Evolutionary conservation across 2,329 filamentous ascomycete genomes (phyloP).

Genomic region (Penicillium sp.): DNA sequence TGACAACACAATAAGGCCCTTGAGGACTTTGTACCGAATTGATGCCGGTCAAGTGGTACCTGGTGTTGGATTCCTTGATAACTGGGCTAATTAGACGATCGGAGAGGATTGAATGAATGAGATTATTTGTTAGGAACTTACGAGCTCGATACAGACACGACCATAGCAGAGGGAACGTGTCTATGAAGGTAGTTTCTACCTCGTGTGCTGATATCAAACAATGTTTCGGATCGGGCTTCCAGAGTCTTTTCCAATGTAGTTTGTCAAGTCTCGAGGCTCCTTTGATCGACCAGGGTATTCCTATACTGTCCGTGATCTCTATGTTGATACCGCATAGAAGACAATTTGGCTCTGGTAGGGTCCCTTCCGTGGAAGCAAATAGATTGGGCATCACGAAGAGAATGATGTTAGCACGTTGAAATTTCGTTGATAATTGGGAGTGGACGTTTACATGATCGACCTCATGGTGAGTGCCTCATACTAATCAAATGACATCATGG

Average conservation of each 20-base stretch:
- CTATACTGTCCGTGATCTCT: neutral
- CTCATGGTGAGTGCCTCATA: too few species aligned
- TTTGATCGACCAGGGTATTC: neutral
- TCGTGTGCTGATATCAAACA: constrained; percentile 9
- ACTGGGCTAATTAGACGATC: neutral
- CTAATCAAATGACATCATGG: too few species aligned
- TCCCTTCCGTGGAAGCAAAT: neutral
- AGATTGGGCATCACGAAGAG: neutral
- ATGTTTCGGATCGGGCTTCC: neutral
- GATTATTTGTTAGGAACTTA: neutral
- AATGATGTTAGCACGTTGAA: neutral
- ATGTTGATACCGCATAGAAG: constrained; percentile 4
- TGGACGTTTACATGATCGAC: too few species aligned
- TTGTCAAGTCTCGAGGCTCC: neutral
- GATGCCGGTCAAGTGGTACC: constrained; percentile 6
- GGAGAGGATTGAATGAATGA: too few species aligned
- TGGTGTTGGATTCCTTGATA: neutral
- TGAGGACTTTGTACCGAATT: neutral
- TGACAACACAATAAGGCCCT: neutral
- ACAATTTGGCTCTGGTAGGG: neutral
- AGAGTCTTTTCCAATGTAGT: neutral
- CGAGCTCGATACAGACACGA: constrained; percentile 12
- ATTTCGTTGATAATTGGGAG: too few species aligned
- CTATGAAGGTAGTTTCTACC: neutral
- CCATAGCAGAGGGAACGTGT: constrained; percentile 7